These are phyloP conservation scores for Aphanomyces stellatus DNA, from an alignment of 352 stramenopile genomes.

Conservation along the genomic window DNA sequence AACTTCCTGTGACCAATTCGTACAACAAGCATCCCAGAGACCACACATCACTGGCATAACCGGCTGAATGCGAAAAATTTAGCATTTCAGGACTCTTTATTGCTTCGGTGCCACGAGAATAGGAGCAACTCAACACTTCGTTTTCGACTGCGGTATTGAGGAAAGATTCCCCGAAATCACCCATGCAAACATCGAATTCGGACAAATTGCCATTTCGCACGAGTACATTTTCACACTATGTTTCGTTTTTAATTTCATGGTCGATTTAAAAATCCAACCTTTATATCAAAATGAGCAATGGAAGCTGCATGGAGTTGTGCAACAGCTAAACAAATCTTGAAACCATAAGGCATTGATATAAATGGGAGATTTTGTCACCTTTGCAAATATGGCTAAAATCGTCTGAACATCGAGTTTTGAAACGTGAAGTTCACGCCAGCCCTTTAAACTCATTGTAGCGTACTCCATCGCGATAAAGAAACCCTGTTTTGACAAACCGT, in stretches of 20 bases:
- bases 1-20: conserved; percentile 53
- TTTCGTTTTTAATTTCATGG: neutral
- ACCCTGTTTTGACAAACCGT: neutral
- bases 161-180: conserved; percentile 65
- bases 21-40: conserved; percentile 61
- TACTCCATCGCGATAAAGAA: conserved; percentile 18
- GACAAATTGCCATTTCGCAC: conserved; percentile 17
- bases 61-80: conserved; percentile 25
- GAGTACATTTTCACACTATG: conserved; percentile 56
- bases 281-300: conserved; percentile 44
- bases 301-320: neutral
- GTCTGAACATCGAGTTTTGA: neutral
- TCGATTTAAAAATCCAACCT: conserved; percentile 19
- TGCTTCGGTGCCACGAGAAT: conserved; percentile 51
- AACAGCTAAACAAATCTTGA: neutral
- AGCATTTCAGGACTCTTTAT: conserved; percentile 76
- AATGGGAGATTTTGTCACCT: neutral
- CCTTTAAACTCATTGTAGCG: neutral
- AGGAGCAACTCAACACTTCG: neutral
- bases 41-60: conserved; percentile 50
- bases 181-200: conserved; percentile 38
- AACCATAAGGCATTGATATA: neutral
- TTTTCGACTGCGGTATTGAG: conserved; percentile 3
- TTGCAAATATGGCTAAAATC: neutral
- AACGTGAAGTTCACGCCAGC: neutral